Evolutionary conservation across 306 rosid species (phyloP).

Genomic region (Lupinus albus): DNA sequence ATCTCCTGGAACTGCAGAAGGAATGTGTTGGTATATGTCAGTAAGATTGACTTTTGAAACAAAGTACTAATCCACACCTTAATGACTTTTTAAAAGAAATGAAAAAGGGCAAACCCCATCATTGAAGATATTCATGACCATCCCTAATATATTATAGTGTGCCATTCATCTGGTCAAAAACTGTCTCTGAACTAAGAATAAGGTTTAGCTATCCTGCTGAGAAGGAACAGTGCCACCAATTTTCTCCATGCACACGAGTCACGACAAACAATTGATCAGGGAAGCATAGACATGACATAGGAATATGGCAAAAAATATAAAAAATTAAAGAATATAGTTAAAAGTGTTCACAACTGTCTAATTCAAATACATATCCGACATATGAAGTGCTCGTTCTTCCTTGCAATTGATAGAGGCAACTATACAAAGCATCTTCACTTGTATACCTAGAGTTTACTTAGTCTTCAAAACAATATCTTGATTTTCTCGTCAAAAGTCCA

Average conservation of each 20-base stretch:
- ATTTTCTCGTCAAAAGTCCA: neutral
- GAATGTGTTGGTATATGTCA: constrained; percentile 1
- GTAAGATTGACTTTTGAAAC: neutral
- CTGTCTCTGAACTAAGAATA: constrained; percentile 4
- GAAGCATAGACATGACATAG: neutral
- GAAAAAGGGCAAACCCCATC: neutral
- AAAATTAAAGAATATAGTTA: no score
- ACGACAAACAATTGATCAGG: constrained; percentile 17
- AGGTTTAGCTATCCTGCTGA: constrained; percentile 2
- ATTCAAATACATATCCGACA: no score
- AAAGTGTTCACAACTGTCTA: no score
- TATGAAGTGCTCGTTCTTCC: no score
- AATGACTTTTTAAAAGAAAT: neutral
- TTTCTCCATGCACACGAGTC: constrained; percentile 1
- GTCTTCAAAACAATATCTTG: neutral
- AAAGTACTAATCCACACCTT: neutral
- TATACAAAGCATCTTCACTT: constrained; percentile 1
- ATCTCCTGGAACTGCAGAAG: neutral
- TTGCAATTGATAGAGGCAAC: no score
- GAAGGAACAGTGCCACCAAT: neutral
- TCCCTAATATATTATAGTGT: constrained; percentile 3
- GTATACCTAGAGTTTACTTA: neutral
- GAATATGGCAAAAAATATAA: no score
- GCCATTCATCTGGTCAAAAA: constrained; percentile 6
- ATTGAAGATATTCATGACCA: neutral